These are phyloP conservation scores for Larix sibirica DNA, from an alignment of 83 land plant species.

Conservation along the genomic window DNA sequence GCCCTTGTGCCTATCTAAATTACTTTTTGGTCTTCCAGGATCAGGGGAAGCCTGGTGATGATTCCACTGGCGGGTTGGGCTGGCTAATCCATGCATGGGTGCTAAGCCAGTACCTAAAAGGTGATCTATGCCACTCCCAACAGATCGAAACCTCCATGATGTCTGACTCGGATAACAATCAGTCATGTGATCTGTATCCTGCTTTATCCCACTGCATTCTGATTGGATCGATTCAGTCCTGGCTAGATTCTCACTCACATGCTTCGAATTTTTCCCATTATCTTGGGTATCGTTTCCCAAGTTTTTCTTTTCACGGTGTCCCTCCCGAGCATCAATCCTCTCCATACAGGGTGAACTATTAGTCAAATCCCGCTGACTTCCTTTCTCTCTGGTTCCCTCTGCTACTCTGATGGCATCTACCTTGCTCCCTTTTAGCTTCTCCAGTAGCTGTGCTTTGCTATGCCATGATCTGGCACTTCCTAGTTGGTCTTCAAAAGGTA, in stretches of 20 bases:
- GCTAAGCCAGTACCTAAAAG: slow-evolving; percentile 18
- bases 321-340: slow-evolving; percentile 16
- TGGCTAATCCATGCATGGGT: slow-evolving; percentile 21
- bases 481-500: slow-evolving; percentile 44
- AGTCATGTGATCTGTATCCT: slow-evolving; percentile 19
- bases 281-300: slow-evolving; percentile 15
- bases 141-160: slow-evolving; percentile 17
- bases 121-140: not conserved
- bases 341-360: slow-evolving; percentile 13
- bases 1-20: slow-evolving; percentile 25
- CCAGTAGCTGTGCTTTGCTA: slow-evolving; percentile 17
- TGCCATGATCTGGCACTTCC: slow-evolving; percentile 23
- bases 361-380: not conserved
- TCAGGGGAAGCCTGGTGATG: slow-evolving; percentile 36
- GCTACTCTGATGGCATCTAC: slow-evolving; percentile 10
- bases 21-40: slow-evolving; percentile 38
- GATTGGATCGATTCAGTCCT: slow-evolving; percentile 23
- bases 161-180: slow-evolving; percentile 13
- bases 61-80: slow-evolving; percentile 63
- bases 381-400: slow-evolving; percentile 13
- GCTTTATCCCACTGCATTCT: slow-evolving; percentile 20
- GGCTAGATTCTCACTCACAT: slow-evolving; percentile 18
- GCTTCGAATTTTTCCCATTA: slow-evolving; percentile 14
- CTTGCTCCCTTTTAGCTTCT: slow-evolving; percentile 5
- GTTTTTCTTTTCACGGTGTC: slow-evolving; percentile 14